A percentile compares a stretch with the other conserved stretches of the same genome.
These are phyloP conservation scores for Paecilomyces sp. DNA, from an alignment of 2,329 filamentous ascomycete species.

Conservation along the genomic window DNA sequence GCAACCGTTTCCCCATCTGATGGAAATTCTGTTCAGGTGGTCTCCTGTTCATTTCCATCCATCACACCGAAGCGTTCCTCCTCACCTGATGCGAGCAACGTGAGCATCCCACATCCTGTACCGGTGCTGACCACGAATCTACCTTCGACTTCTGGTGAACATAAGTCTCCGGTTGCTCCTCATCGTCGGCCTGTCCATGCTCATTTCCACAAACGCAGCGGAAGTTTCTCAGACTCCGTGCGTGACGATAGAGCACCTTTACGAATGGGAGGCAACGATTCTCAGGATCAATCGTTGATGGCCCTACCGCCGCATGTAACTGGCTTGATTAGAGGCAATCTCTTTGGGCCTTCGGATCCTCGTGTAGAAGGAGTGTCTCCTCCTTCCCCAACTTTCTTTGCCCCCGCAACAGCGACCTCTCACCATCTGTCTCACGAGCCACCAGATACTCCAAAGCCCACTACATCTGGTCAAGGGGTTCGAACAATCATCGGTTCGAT, in stretches of 20 bases:
- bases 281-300: conserved; percentile 38
- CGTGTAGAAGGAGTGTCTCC: conserved; percentile 63
- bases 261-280: conserved; percentile 39
- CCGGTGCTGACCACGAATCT: conserved; percentile 27
- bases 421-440: conserved; percentile 22
- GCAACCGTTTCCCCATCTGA: conserved; percentile 32
- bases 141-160: conserved; percentile 19
- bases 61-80: conserved; percentile 35
- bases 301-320: conserved; percentile 65
- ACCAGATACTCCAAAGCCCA: conserved; percentile 18
- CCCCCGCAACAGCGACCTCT: conserved; percentile 17
- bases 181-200: conserved; percentile 43
- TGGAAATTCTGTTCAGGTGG: conserved; percentile 48
- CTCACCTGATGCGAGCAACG: conserved; percentile 18
- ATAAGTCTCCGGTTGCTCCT: conserved; percentile 17
- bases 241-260: conserved; percentile 57
- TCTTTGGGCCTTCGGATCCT: conserved; percentile 74
- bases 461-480: conserved; percentile 55
- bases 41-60: conserved; percentile 55
- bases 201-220: conserved; percentile 70
- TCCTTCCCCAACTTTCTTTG: conserved; percentile 35
- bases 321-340: conserved; percentile 77
- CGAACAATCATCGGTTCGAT: conserved; percentile 82
- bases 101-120: conserved; percentile 35
- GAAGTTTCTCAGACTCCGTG: conserved; percentile 78